phyloP scores from a whole-genome alignment of 495 filamentous ascomycete genomes.

The Podospora pseudocomata region DNA sequence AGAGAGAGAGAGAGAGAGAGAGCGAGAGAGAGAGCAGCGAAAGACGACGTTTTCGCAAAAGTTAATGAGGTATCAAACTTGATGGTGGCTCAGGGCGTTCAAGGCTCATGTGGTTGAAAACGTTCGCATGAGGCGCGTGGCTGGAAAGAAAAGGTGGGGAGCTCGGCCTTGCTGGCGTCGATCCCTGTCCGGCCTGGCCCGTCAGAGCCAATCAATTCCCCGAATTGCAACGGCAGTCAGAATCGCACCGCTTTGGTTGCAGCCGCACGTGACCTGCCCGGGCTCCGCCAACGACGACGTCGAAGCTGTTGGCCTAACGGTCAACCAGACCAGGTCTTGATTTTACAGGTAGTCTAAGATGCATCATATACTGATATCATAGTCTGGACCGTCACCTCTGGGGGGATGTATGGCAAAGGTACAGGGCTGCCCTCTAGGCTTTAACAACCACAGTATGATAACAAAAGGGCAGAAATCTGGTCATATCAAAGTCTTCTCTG shows the following conservation, averaged over 20 bases:
- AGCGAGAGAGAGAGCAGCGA: background rate
- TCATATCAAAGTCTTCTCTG: background rate
- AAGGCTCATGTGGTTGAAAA: background rate
- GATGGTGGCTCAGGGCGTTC: background rate
- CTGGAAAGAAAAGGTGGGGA: slow-evolving; percentile 15
- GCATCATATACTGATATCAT: no score
- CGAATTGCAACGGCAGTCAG: slow-evolving; percentile 23
- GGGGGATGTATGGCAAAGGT: no score
- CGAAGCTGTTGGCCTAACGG: background rate
- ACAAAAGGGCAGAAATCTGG: background rate
- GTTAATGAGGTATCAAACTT: background rate
- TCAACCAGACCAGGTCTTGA: background rate
- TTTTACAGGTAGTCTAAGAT: background rate
- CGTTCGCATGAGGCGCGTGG: slow-evolving; percentile 15
- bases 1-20: no score
- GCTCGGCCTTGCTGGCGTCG: slow-evolving; percentile 3
- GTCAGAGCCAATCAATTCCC: slow-evolving; percentile 30
- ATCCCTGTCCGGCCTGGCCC: slow-evolving; percentile 3
- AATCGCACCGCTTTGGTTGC: slow-evolving; percentile 1
- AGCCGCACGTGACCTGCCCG: slow-evolving; percentile 13
- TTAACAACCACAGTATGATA: no score
- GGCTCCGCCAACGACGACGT: background rate
- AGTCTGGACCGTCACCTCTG: no score
- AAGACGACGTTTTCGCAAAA: background rate
- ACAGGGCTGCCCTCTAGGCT: no score